phyloP scores from a whole-genome alignment of 768 basidiomycete genomes.

The Suillus subaureus region DNA sequence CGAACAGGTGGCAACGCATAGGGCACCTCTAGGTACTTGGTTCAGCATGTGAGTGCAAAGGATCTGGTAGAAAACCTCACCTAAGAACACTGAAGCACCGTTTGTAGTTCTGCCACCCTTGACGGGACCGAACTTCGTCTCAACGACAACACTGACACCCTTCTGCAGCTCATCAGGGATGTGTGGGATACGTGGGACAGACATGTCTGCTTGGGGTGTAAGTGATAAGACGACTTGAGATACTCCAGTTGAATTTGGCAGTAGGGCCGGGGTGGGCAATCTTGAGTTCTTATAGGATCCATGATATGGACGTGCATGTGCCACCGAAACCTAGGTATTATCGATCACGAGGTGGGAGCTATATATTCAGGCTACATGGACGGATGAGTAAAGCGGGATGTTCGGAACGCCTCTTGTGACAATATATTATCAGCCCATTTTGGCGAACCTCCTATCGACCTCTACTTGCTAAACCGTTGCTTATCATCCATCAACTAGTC shows the following conservation, averaged over 20 bases:
- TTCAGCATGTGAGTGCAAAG: not conserved
- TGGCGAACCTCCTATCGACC: not conserved
- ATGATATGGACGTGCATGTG: not conserved
- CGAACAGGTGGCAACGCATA: conserved; percentile 68
- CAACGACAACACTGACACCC: conserved; percentile 44
- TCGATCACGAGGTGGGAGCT: conserved; percentile 4
- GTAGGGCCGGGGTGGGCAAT: not conserved
- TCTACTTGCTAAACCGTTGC: not conserved
- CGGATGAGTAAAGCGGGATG: conserved; percentile 9
- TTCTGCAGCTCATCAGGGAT: conserved; percentile 59
- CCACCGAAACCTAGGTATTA: not conserved
- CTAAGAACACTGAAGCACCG: conserved; percentile 65
- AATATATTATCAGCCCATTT: not conserved
- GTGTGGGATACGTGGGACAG: conserved; percentile 33
- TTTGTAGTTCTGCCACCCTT: conserved; percentile 62
- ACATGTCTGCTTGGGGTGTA: not conserved
- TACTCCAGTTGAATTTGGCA: not conserved
- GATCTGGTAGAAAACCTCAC: conserved; percentile 34
- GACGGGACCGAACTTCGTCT: conserved; percentile 58
- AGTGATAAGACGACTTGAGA: not conserved
- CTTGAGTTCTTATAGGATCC: conserved; percentile 4
- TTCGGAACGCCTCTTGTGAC: conserved; percentile 1
- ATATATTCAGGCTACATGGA: not conserved
- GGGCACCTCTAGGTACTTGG: conserved; percentile 52
- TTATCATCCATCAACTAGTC: not conserved